These are phyloP conservation scores for Rhododendron kiyosumense DNA, from an alignment of 148 eudicot species.

Conservation along the genomic window DNA sequence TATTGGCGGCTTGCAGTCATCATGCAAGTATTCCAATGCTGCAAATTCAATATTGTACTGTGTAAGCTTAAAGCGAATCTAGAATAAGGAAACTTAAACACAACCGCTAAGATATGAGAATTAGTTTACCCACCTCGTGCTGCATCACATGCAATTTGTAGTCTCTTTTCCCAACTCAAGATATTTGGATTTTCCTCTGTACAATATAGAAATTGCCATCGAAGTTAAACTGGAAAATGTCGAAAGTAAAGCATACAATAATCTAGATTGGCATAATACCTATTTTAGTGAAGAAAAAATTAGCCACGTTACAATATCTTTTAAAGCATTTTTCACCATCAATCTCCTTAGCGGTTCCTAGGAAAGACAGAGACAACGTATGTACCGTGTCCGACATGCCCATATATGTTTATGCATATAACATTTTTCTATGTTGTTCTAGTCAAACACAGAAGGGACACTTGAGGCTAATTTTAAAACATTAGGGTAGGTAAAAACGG, in stretches of 20 bases:
- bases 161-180: not conserved
- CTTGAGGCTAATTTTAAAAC: not conserved
- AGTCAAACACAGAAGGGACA: not conserved
- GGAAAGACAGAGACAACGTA: not conserved
- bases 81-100: not conserved
- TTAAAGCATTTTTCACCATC: not conserved
- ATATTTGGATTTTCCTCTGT: not conserved
- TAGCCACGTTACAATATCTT: not conserved
- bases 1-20: slow-evolving; percentile 11
- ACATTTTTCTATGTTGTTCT: not conserved
- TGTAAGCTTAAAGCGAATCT: not conserved
- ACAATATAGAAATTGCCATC: not conserved
- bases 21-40: not conserved
- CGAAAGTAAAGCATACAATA: not conserved
- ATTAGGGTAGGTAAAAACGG: not conserved
- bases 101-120: not conserved
- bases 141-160: not conserved
- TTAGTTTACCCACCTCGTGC: not conserved
- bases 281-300: not conserved
- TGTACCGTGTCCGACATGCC: not conserved
- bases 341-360: not conserved
- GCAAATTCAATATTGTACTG: not conserved
- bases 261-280: not conserved
- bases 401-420: not conserved
- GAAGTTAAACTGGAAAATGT: not conserved